Percentiles rank a stretch among this genome's conserved stretches.
Conservation (phyloP, 164 flowering plant genomes). For the Chimonanthus praecox region DNA sequence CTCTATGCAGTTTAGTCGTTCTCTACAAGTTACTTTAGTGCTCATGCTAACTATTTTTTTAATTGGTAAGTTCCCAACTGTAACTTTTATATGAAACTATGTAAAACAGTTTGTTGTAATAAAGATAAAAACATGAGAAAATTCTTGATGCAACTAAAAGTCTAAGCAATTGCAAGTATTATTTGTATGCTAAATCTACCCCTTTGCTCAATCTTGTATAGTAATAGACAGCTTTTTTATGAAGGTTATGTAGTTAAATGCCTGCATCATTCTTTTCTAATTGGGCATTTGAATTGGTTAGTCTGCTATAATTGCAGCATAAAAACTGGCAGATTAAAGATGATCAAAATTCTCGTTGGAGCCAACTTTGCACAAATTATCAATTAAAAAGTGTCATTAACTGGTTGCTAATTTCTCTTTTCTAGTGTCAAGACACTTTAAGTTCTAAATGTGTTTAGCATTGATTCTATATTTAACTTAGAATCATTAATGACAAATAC, state of each 20-base stretch:
- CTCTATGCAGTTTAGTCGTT: conserved; percentile 28
- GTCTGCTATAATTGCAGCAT: neutral
- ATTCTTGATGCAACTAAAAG: neutral
- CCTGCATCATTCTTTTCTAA: too few relatives aligned
- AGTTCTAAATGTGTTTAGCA: neutral
- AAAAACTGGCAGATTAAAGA: too few relatives aligned
- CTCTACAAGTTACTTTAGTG: conserved; percentile 45
- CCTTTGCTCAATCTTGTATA: too few relatives aligned
- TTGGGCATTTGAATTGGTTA: neutral
- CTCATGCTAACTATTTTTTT: conserved; percentile 57
- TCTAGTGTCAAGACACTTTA: too few relatives aligned
- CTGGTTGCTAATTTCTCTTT: neutral
- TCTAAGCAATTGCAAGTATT: neutral
- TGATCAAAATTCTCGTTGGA: too few relatives aligned
- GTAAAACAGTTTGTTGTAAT: neutral
- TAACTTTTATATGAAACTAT: neutral
- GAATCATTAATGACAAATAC: too few relatives aligned
- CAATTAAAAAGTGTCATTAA: neutral
- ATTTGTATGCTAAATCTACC: too few relatives aligned
- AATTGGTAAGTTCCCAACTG: conserved; percentile 40
- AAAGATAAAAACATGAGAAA: neutral
- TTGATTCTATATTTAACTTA: too few relatives aligned
- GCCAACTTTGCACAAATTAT: neutral
- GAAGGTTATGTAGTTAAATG: too few relatives aligned
- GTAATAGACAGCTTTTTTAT: too few relatives aligned